Conservation (phyloP, 352 stramenopile genomes). For the Elongisporangium anandrum region DNA sequence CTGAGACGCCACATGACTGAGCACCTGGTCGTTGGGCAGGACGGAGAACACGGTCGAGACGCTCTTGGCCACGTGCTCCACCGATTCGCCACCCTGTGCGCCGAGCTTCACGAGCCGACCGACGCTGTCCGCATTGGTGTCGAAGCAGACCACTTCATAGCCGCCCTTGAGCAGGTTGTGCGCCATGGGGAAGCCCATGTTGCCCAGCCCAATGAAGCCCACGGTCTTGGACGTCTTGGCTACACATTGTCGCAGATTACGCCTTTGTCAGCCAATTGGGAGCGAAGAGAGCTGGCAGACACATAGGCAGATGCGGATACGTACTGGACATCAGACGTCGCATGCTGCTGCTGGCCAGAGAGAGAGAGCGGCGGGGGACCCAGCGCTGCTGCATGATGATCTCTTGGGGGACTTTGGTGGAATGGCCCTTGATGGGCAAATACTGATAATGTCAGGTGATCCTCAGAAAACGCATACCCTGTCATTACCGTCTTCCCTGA, state of each 20-base stretch:
- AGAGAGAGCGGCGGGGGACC: not conserved
- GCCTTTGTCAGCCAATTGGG: not conserved
- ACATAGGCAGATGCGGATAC: not conserved
- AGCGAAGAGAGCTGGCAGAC: not conserved
- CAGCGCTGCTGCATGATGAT: not conserved
- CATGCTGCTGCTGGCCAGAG: not conserved
- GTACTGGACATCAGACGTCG: not conserved
- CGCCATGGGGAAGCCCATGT: slow-evolving; percentile 92
- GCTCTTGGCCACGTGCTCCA: slow-evolving; percentile 34
- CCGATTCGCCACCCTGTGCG: slow-evolving; percentile 24
- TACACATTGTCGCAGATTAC: not conserved
- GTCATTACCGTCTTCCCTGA: not conserved
- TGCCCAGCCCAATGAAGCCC: slow-evolving; percentile 90
- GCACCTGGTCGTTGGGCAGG: slow-evolving; percentile 60
- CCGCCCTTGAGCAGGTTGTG: slow-evolving; percentile 80
- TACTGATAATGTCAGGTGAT: not conserved
- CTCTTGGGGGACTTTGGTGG: not conserved
- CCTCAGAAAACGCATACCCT: not conserved
- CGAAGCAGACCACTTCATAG: slow-evolving; percentile 58
- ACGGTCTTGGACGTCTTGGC: slow-evolving; percentile 17
- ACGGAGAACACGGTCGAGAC: slow-evolving; percentile 52
- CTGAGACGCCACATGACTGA: slow-evolving; percentile 35
- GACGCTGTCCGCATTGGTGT: slow-evolving; percentile 31
- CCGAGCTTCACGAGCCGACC: slow-evolving; percentile 21
- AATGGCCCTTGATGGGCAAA: not conserved